Conservation (phyloP, 192 early-diverging fungal genomes). For the Coemansia interrupta region DNA sequence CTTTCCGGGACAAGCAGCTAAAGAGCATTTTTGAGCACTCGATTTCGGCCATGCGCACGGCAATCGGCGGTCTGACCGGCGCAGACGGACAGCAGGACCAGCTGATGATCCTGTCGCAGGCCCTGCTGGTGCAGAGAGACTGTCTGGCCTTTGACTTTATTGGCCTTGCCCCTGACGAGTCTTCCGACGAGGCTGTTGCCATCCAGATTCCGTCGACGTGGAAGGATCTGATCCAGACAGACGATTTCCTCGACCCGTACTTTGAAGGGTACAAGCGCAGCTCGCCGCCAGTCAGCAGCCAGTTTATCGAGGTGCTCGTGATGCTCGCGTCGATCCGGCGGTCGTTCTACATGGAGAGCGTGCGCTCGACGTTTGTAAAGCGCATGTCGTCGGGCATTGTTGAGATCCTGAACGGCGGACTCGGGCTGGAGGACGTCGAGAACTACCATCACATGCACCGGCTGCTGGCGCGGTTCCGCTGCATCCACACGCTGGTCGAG, state of each 20-base stretch:
- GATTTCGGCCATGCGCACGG: slow-evolving; percentile 32
- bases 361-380: slow-evolving; percentile 64
- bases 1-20: slow-evolving; percentile 62
- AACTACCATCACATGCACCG: slow-evolving; percentile 87
- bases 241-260: slow-evolving; percentile 65
- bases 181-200: slow-evolving; percentile 69
- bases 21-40: slow-evolving; percentile 56
- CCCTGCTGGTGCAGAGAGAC: slow-evolving; percentile 60
- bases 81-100: slow-evolving; percentile 41
- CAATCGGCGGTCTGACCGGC: slow-evolving; percentile 11
- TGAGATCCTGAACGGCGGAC: slow-evolving; percentile 60
- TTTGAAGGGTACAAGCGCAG: slow-evolving; percentile 66
- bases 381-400: slow-evolving; percentile 66
- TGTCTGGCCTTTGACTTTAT: slow-evolving; percentile 83
- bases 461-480: slow-evolving; percentile 75
- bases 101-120: slow-evolving; percentile 43
- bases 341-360: slow-evolving; percentile 78
- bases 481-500: slow-evolving; percentile 75
- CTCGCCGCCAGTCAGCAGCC: slow-evolving; percentile 54
- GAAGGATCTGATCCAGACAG: slow-evolving; percentile 70
- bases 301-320: slow-evolving; percentile 78
- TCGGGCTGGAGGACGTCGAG: slow-evolving; percentile 66
- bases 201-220: slow-evolving; percentile 76
- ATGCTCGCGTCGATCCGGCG: slow-evolving; percentile 76
- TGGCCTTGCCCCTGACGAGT: slow-evolving; percentile 71